Percentiles rank a stretch among this genome's conserved stretches.
Evolutionary conservation across 2,329 filamentous ascomycete species (phyloP).

Genomic region (Trichoderma hamatum): DNA sequence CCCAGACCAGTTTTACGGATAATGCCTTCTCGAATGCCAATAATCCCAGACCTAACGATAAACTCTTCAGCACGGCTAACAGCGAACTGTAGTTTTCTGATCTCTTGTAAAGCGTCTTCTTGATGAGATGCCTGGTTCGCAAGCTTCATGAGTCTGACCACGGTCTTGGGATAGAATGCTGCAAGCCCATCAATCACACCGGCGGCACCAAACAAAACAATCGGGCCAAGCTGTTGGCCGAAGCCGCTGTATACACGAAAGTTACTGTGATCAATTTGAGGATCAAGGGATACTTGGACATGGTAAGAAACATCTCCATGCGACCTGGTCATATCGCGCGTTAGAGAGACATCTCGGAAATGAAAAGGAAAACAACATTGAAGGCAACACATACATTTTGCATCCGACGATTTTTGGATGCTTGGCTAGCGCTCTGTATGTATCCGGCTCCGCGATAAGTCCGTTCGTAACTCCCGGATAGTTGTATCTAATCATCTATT

Average conservation of each 20-base stretch:
- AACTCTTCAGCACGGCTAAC: slow-evolving; percentile 65
- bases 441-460: slow-evolving; percentile 60
- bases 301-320: slow-evolving; percentile 69
- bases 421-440: slow-evolving; percentile 58
- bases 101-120: slow-evolving; percentile 1
- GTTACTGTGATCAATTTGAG: slow-evolving; percentile 58
- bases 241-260: slow-evolving; percentile 67
- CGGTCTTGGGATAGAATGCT: slow-evolving; percentile 64
- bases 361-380: background rate
- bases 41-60: slow-evolving; percentile 61
- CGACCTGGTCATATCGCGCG: slow-evolving; percentile 41
- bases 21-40: slow-evolving; percentile 68
- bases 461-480: slow-evolving; percentile 70
- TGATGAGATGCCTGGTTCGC: slow-evolving; percentile 45
- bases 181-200: slow-evolving; percentile 66
- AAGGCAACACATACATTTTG: slow-evolving; percentile 51
- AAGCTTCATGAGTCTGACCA: slow-evolving; percentile 51
- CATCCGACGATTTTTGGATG: slow-evolving; percentile 70
- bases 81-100: slow-evolving; percentile 59
- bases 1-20: slow-evolving; percentile 62
- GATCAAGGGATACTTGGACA: slow-evolving; percentile 61
- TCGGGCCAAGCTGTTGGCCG: slow-evolving; percentile 66
- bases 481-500: slow-evolving; percentile 53
- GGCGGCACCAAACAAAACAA: slow-evolving; percentile 59
- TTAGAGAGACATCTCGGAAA: background rate